Conservation (phyloP, 176 grass and related monocot species). For the Triticum timopheevii region DNA sequence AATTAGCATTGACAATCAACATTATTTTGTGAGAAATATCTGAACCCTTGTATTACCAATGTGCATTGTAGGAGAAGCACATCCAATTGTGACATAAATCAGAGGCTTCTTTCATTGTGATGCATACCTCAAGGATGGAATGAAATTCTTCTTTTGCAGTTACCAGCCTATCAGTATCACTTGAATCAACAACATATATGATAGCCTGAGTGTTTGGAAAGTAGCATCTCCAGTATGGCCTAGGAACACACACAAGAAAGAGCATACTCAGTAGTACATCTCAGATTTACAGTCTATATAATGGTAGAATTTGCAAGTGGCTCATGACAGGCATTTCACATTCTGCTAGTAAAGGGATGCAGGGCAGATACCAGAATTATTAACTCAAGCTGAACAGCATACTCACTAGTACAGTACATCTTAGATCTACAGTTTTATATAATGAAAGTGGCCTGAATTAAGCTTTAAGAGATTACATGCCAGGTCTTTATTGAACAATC, state of each 20-base stretch:
- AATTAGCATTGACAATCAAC: slow-evolving; percentile 16
- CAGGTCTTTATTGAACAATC: neutral
- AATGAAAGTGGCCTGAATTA: neutral
- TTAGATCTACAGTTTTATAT: slow-evolving; percentile 17
- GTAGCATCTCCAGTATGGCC: slow-evolving; percentile 98
- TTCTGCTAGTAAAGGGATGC: neutral
- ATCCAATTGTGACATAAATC: neutral
- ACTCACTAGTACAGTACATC: neutral
- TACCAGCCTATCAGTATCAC: slow-evolving; percentile 96
- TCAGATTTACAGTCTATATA: neutral
- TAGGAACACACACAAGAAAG: slow-evolving; percentile 34
- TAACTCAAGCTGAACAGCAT: neutral
- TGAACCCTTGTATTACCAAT: neutral
- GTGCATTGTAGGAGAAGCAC: slow-evolving; percentile 11
- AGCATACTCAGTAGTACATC: too few relatives aligned
- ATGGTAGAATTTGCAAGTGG: neutral
- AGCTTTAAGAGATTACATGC: neutral
- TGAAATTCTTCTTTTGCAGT: slow-evolving; percentile 98
- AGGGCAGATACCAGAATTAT: neutral
- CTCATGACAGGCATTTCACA: neutral
- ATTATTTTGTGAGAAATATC: neutral
- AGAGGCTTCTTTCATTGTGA: neutral
- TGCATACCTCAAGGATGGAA: slow-evolving; percentile 88
- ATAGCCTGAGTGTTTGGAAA: slow-evolving; percentile 99
- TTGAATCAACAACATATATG: slow-evolving; percentile 99